Percentiles rank a stretch among this genome's conserved stretches.
These are phyloP conservation scores for Musa itinerans DNA, from an alignment of 176 grass and related monocot species.

Conservation along the genomic window DNA sequence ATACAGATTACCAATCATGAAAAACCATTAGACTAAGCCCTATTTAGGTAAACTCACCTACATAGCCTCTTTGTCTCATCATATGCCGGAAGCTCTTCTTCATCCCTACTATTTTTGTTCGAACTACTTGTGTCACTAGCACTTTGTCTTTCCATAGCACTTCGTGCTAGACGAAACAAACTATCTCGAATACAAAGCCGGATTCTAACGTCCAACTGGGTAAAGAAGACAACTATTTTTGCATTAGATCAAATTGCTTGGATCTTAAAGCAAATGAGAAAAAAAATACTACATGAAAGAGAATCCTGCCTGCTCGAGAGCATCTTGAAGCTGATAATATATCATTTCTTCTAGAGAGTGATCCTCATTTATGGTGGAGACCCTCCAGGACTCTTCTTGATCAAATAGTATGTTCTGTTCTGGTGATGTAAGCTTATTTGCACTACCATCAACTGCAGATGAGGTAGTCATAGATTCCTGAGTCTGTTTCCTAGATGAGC, in stretches of 20 bases:
- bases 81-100: slow-evolving; percentile 39
- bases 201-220: slow-evolving; percentile 70
- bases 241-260: slow-evolving; percentile 22
- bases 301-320: slow-evolving; percentile 40
- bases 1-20: not conserved
- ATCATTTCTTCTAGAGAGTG: slow-evolving; percentile 45
- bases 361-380: slow-evolving; percentile 41
- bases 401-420: slow-evolving; percentile 27
- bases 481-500: slow-evolving; percentile 36
- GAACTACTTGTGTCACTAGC: slow-evolving; percentile 49
- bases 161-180: slow-evolving; percentile 73
- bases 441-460: slow-evolving; percentile 28
- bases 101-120: slow-evolving; percentile 45
- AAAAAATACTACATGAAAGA: slow-evolving; percentile 8
- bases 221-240: slow-evolving; percentile 21
- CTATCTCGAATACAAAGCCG: slow-evolving; percentile 70
- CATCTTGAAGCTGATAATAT: slow-evolving; percentile 68
- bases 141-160: slow-evolving; percentile 71
- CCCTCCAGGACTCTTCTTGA: slow-evolving; percentile 30
- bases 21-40: not conserved
- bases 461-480: slow-evolving; percentile 37
- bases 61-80: slow-evolving; percentile 27
- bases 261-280: not conserved
- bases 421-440: slow-evolving; percentile 23
- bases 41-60: slow-evolving; percentile 26